Conservation (phyloP, 2,329 filamentous ascomycete genomes). For the Paecilomyces sp. region DNA sequence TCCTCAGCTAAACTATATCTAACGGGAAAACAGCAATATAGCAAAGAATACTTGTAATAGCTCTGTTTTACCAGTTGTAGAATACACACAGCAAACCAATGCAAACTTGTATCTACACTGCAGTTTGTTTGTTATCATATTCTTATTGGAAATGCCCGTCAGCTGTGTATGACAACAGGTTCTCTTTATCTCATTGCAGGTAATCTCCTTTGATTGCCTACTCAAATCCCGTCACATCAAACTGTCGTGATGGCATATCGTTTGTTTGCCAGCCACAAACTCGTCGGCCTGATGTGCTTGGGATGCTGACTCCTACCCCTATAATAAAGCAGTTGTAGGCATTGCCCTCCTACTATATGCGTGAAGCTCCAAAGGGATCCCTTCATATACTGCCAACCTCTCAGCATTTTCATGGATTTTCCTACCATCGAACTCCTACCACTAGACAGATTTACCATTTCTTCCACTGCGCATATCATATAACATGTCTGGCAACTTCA, state of each 20-base stretch:
- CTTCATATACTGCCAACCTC: neutral
- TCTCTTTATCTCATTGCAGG: neutral
- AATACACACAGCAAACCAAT: too few species aligned
- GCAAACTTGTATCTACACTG: too few species aligned
- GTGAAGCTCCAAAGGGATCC: neutral
- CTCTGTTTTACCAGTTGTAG: too few species aligned
- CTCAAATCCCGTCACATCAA: neutral
- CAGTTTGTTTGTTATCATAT: neutral
- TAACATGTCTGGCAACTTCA: slow-evolving; percentile 2
- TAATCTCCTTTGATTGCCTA: neutral
- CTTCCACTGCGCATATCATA: neutral
- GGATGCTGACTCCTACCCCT: neutral
- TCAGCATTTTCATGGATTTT: neutral
- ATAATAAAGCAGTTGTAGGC: neutral
- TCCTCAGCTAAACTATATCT: too few species aligned
- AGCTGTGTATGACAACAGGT: neutral
- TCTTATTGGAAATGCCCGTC: neutral
- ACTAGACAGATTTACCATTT: neutral
- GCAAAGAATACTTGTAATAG: too few species aligned
- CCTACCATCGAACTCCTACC: neutral
- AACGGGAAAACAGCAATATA: too few species aligned
- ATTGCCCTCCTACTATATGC: neutral
- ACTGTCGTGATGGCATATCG: neutral
- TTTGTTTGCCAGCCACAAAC: neutral
- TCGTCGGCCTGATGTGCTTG: neutral